Conservation (phyloP, 805 yeast species). For the Metschnikowia chrysomelidarum region DNA sequence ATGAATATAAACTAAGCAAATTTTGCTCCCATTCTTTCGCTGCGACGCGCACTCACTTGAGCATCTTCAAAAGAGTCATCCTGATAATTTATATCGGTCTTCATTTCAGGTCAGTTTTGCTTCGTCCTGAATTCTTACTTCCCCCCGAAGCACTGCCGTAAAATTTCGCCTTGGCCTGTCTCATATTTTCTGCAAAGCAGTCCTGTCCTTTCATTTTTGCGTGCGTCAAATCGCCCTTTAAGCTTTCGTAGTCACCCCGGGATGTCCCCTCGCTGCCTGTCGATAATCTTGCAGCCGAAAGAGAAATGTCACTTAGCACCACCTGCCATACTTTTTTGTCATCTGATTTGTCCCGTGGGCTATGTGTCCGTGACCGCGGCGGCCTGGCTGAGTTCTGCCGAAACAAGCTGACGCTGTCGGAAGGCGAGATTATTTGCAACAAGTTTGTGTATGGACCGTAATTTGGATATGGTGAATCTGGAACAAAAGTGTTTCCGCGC, state of each 20-base stretch:
- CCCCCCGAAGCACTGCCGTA: slow-evolving; percentile 2
- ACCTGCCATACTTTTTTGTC: slow-evolving; percentile 27
- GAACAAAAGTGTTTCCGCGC: slow-evolving; percentile 4
- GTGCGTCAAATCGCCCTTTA: slow-evolving; percentile 30
- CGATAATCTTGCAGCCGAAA: slow-evolving; percentile 36
- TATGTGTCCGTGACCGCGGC: slow-evolving; percentile 2
- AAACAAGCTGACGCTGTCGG: slow-evolving; percentile 7
- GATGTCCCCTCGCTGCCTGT: slow-evolving; percentile 29
- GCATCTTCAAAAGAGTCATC: no score
- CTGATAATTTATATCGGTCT: no score
- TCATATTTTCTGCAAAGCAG: slow-evolving; percentile 23
- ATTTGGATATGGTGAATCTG: slow-evolving; percentile 4
- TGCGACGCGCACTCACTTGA: no score
- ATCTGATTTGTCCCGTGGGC: background rate
- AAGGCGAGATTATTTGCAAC: slow-evolving; percentile 7
- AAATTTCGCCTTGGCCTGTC: slow-evolving; percentile 17
- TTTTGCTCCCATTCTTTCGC: no score
- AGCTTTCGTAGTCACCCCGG: slow-evolving; percentile 21
- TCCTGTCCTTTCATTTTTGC: slow-evolving; percentile 20
- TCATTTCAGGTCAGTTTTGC: no score
- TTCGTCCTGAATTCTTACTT: background rate
- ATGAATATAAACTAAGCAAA: no score
- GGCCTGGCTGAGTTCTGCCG: slow-evolving; percentile 6
- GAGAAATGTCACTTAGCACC: slow-evolving; percentile 33
- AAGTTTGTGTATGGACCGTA: slow-evolving; percentile 8